Evolutionary conservation across 192 early-diverging fungal species (phyloP), one percentile per base, ranked within the genome.

Genomic region (Coemansia erecta): DNA sequence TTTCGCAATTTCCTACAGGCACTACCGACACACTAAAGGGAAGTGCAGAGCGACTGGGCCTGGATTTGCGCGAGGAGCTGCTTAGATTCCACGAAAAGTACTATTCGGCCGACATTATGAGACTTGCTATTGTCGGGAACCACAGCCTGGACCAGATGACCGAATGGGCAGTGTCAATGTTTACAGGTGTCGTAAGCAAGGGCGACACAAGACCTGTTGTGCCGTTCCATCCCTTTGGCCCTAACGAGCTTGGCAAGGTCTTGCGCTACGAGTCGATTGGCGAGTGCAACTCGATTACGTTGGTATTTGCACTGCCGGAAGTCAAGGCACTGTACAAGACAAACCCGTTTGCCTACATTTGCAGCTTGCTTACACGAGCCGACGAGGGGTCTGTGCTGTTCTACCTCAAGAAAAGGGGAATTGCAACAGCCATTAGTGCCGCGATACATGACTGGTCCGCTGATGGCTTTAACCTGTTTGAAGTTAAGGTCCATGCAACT

Each of bases 41-140:
- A 14, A 39, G 39, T n/a, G 70, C 70, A 2, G 9, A 56, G 1
- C 10, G 18, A 5, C 68, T 81, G n/a, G 90, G 90, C 0, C 60
- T 94, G 21, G 83, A 92, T 56, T 81, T 94, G 43, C 83, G 92
- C 23, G 83, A 89, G 6, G 86, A 91, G 40, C 73, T 97, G 42
- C 64, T 93, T 22, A 87, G 88, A 40, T 94, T 96, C 52, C 87
- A 95, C 68, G 67, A 84, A 5, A 82, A 82, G 49, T 91, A 92
- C 64, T 98, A 98, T 67, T 94, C 92, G 10, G 85, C 92, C 14
- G 95, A 96, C 48, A 56, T 95, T 33, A 97, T 96, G 94, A 92
- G 89, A 70, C 76, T 96, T 9, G 86, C 86, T 17, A 78, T 98
- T 15, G 59, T 92, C 17, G 94, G 94, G 39, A 84, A 86, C 70